phyloP scores from a whole-genome alignment of 306 rosid species.

The Neltuma alba region DNA sequence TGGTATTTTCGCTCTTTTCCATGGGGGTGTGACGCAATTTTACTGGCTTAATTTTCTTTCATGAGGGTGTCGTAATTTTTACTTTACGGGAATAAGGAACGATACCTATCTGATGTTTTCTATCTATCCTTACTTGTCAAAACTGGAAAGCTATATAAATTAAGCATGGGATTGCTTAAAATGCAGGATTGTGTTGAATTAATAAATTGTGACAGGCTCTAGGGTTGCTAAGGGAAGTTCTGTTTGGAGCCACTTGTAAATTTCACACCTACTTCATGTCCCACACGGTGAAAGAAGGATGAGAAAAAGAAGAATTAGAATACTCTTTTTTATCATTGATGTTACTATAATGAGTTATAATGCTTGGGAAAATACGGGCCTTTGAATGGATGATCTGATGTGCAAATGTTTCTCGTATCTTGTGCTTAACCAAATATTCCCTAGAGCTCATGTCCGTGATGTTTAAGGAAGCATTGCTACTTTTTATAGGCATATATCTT shows the following conservation, averaged over 20 bases:
- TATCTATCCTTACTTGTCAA: not conserved
- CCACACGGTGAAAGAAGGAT: slow-evolving; percentile 4
- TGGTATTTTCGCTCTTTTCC: not conserved
- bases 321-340: not conserved
- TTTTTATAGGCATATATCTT: not conserved
- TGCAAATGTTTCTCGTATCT: slow-evolving; percentile 20
- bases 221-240: not conserved
- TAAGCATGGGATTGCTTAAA: not conserved
- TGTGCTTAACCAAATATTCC: not conserved
- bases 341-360: not conserved
- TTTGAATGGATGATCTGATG: not conserved
- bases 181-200: not conserved
- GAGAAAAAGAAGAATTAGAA: not conserved
- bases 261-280: slow-evolving; percentile 3
- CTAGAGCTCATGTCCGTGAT: not conserved
- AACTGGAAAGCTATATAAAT: slow-evolving; percentile 10
- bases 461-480: not conserved
- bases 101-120: not conserved
- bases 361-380: slow-evolving; percentile 10
- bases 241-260: not conserved
- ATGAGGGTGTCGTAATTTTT: not conserved
- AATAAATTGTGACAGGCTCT: not conserved
- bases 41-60: not conserved
- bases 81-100: slow-evolving; percentile 12
- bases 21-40: not conserved